phyloP scores from a whole-genome alignment of 2,329 filamentous ascomycete species.

The Clonostachys rhizophaga region DNA sequence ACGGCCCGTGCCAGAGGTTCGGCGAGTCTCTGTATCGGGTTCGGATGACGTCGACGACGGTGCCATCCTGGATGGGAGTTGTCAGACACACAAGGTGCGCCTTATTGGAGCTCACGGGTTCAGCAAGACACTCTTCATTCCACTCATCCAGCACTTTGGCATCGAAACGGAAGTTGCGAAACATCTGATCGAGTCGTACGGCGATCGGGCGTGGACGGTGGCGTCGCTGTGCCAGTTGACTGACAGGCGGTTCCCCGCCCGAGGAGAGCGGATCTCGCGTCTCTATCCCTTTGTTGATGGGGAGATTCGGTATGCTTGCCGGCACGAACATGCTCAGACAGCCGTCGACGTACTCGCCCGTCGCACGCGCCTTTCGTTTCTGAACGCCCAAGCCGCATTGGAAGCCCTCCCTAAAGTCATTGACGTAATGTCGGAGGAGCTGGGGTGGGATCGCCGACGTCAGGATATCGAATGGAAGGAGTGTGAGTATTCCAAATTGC shows the following conservation, averaged over 20 bases:
- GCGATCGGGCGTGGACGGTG: slow-evolving; percentile 89
- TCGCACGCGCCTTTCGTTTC: slow-evolving; percentile 78
- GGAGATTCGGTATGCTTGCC: slow-evolving; percentile 82
- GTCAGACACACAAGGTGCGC: slow-evolving; percentile 79
- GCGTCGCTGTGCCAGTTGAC: slow-evolving; percentile 76
- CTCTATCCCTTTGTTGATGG: slow-evolving; percentile 91
- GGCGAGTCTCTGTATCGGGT: slow-evolving; percentile 66
- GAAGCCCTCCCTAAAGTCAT: slow-evolving; percentile 82
- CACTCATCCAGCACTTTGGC: slow-evolving; percentile 88
- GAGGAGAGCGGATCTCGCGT: slow-evolving; percentile 72
- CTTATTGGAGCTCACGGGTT: slow-evolving; percentile 82
- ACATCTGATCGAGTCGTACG: slow-evolving; percentile 83
- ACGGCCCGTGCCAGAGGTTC: slow-evolving; percentile 51
- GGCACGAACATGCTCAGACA: slow-evolving; percentile 88
- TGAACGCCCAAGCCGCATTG: slow-evolving; percentile 86
- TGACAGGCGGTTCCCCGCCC: slow-evolving; percentile 73
- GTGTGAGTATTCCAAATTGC: slow-evolving; percentile 34
- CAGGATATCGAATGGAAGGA: slow-evolving; percentile 81
- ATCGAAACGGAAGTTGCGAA: slow-evolving; percentile 89
- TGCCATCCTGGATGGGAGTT: slow-evolving; percentile 59
- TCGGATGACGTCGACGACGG: slow-evolving; percentile 65
- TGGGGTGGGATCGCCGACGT: slow-evolving; percentile 69
- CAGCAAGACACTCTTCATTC: slow-evolving; percentile 88
- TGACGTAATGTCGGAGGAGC: slow-evolving; percentile 82
- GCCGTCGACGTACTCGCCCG: slow-evolving; percentile 84